A percentile compares a stretch with the other conserved stretches of the same genome.
phyloP scores from a whole-genome alignment of 176 grass and related monocot genomes.

The Pontederia crassipes region DNA sequence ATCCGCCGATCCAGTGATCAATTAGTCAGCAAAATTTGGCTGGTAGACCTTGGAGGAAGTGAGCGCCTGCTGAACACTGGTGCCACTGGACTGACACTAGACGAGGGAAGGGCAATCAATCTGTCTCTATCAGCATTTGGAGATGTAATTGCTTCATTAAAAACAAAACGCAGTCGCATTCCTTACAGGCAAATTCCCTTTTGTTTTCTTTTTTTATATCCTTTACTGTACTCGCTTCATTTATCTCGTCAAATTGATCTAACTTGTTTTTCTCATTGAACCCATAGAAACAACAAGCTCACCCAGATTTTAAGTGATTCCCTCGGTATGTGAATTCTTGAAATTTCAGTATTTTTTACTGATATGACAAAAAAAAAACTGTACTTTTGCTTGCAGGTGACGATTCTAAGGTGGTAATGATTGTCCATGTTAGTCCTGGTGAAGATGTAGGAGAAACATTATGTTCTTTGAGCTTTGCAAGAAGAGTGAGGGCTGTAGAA shows the following conservation, averaged over 20 bases:
- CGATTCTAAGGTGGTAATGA: constrained; percentile 79
- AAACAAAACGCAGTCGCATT: constrained; percentile 58
- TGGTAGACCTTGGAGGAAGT: constrained; percentile 84
- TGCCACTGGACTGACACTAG: constrained; percentile 74
- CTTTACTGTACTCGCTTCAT: background rate
- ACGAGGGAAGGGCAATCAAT: constrained; percentile 95
- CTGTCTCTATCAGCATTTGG: constrained; percentile 87
- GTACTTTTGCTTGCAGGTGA: constrained; percentile 28
- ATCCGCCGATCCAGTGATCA: constrained; percentile 32
- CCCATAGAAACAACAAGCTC: constrained; percentile 86
- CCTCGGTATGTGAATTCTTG: constrained; percentile 35
- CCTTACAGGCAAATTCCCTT: constrained; percentile 67
- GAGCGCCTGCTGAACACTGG: constrained; percentile 87
- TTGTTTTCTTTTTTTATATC: background rate
- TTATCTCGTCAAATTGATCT: constrained; percentile 1
- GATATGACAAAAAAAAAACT: background rate
- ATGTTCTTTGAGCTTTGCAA: constrained; percentile 64
- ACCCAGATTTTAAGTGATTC: constrained; percentile 93
- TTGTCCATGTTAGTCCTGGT: constrained; percentile 71
- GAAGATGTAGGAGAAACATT: constrained; percentile 64
- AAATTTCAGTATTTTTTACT: background rate
- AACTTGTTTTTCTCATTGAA: background rate
- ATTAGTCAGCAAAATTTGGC: constrained; percentile 67
- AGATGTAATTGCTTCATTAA: constrained; percentile 86
- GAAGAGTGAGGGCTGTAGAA: constrained; percentile 65